Conservation (phyloP, 768 basidiomycete species). For the Amanita brunnescens region DNA sequence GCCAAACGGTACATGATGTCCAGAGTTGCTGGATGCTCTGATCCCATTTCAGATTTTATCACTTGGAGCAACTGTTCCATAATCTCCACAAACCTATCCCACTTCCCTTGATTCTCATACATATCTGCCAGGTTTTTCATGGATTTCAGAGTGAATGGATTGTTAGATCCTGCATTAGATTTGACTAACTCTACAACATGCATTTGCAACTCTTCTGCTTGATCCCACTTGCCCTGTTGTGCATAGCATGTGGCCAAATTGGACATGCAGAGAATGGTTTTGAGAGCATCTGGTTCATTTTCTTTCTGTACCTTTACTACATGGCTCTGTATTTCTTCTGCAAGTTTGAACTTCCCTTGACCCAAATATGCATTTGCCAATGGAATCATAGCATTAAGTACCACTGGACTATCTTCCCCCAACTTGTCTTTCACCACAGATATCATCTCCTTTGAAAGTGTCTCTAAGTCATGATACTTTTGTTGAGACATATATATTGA, state of each 20-base stretch:
- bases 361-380: neutral
- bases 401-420: neutral
- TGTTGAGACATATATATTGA: neutral
- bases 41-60: neutral
- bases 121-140: constrained; percentile 4
- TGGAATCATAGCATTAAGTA: neutral
- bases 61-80: neutral
- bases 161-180: neutral
- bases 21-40: constrained; percentile 5
- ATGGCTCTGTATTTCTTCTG: neutral
- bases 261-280: neutral
- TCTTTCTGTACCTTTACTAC: neutral
- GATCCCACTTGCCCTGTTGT: neutral
- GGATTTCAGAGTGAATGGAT: neutral
- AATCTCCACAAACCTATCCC: neutral
- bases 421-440: neutral
- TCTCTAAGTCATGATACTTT: neutral
- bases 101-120: neutral
- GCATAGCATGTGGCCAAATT: neutral
- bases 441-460: neutral
- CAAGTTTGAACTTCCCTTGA: neutral
- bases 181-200: neutral
- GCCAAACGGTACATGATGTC: neutral
- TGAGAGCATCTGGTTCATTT: neutral
- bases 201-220: neutral